Evolutionary conservation across 176 grass and related monocot genomes (phyloP).

Genomic region (Oryza nivara): DNA sequence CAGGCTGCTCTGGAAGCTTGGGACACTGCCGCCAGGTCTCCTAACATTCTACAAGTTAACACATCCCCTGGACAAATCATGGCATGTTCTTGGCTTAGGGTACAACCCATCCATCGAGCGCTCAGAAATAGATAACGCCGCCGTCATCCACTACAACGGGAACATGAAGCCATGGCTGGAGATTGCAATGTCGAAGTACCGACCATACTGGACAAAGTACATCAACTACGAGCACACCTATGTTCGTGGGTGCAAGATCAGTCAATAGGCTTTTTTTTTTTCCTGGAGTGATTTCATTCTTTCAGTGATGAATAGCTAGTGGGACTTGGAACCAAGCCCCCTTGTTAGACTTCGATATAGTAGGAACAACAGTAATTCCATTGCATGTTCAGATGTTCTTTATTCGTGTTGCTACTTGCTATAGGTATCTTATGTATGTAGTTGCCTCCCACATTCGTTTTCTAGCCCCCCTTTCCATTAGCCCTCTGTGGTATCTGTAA

Average conservation of each 20-base stretch:
- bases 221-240: conserved; percentile 40
- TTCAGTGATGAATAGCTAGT: not conserved
- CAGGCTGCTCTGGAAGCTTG: conserved; percentile 37
- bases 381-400: conserved; percentile 1
- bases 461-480: not conserved
- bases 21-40: conserved; percentile 26
- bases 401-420: not conserved
- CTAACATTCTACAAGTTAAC: conserved; percentile 40
- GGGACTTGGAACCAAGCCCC: not conserved
- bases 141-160: conserved; percentile 30
- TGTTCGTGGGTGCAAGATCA: conserved; percentile 38
- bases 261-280: conserved; percentile 3
- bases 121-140: conserved; percentile 22
- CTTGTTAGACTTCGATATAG: not conserved
- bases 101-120: conserved; percentile 29
- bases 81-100: conserved; percentile 32
- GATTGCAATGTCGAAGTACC: conserved; percentile 47
- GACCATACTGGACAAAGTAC: conserved; percentile 48
- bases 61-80: conserved; percentile 34
- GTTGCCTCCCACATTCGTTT: conserved; percentile 2
- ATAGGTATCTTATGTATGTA: conserved; percentile 24
- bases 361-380: not conserved
- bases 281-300: not conserved
- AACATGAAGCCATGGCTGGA: conserved; percentile 47
- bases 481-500: not conserved